Conservation (phyloP, 2,329 filamentous ascomycete genomes). For the Aspergillus eucalypticola region DNA sequence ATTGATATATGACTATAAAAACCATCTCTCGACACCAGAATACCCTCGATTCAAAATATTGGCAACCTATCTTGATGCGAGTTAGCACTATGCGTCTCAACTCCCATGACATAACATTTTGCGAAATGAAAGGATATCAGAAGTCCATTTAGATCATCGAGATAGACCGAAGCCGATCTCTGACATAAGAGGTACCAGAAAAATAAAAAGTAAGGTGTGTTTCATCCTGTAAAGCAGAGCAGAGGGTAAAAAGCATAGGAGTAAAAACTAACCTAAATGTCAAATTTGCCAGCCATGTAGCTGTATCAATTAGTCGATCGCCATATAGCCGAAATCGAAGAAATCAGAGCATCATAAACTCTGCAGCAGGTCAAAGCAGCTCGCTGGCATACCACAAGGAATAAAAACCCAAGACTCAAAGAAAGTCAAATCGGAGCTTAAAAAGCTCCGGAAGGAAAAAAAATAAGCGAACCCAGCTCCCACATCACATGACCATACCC, state of each 20-base stretch:
- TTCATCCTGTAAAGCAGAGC: slow-evolving; percentile 65
- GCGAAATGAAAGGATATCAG: slow-evolving; percentile 55
- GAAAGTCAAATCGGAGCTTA: slow-evolving; percentile 1
- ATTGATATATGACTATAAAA: background rate
- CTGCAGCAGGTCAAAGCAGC: background rate
- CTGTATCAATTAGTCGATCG: background rate
- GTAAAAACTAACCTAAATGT: slow-evolving; percentile 10
- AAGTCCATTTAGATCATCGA: slow-evolving; percentile 85
- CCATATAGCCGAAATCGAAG: background rate
- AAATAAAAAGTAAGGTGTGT: slow-evolving; percentile 62
- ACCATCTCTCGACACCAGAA: background rate
- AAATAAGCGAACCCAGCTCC: slow-evolving; percentile 19
- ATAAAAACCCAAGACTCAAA: slow-evolving; percentile 8
- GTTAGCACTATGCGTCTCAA: slow-evolving; percentile 15
- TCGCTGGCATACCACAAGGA: background rate
- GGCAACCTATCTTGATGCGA: slow-evolving; percentile 11
- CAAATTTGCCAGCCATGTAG: background rate
- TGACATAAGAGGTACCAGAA: slow-evolving; percentile 99
- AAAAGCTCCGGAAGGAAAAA: slow-evolving; percentile 12
- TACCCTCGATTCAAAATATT: no score
- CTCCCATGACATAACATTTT: slow-evolving; percentile 2
- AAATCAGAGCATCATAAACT: slow-evolving; percentile 10
- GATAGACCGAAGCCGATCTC: slow-evolving; percentile 52
- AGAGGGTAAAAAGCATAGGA: slow-evolving; percentile 26
- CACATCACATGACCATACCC: slow-evolving; percentile 15